Conservation (phyloP, 192 early-diverging fungal genomes). For the Podila epicladia region DNA sequence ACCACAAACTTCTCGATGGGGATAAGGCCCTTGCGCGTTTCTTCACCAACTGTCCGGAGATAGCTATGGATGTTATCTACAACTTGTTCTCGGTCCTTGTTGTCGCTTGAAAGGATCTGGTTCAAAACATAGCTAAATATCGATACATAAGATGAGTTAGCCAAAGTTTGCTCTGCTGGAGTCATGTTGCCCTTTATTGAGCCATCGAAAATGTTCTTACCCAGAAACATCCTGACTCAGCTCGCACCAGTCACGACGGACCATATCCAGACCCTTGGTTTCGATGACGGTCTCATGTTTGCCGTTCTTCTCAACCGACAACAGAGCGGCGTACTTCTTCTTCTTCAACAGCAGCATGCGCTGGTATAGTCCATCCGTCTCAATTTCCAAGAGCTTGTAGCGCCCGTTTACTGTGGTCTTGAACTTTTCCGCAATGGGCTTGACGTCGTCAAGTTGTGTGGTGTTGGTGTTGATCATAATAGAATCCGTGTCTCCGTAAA, state of each 20-base stretch:
- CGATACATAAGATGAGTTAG: no score
- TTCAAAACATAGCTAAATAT: conserved; percentile 67
- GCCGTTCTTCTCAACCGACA: conserved; percentile 69
- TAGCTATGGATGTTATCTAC: conserved; percentile 84
- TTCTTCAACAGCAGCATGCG: conserved; percentile 94
- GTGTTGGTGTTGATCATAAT: conserved; percentile 97
- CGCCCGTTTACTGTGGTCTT: conserved; percentile 89
- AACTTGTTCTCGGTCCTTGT: conserved; percentile 71
- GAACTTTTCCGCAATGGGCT: conserved; percentile 83
- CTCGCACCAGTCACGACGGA: conserved; percentile 97
- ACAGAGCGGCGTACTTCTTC: conserved; percentile 97
- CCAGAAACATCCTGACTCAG: conserved; percentile 90
- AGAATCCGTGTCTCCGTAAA: conserved; percentile 99
- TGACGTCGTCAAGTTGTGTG: conserved; percentile 73
- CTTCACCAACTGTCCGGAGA: conserved; percentile 70
- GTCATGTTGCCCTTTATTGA: no score
- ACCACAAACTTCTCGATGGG: conserved; percentile 89
- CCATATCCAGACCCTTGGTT: conserved; percentile 95
- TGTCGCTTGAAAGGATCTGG: conserved; percentile 60
- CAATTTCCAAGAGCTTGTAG: conserved; percentile 96
- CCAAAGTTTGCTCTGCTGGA: no score
- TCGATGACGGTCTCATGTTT: conserved; percentile 66
- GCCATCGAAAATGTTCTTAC: conserved; percentile 32
- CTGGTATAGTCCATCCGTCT: conserved; percentile 94
- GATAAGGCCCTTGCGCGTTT: conserved; percentile 75